These are phyloP conservation scores for Lonicera japonica DNA, from an alignment of 129 eudicot genomes.

Conservation along the genomic window DNA sequence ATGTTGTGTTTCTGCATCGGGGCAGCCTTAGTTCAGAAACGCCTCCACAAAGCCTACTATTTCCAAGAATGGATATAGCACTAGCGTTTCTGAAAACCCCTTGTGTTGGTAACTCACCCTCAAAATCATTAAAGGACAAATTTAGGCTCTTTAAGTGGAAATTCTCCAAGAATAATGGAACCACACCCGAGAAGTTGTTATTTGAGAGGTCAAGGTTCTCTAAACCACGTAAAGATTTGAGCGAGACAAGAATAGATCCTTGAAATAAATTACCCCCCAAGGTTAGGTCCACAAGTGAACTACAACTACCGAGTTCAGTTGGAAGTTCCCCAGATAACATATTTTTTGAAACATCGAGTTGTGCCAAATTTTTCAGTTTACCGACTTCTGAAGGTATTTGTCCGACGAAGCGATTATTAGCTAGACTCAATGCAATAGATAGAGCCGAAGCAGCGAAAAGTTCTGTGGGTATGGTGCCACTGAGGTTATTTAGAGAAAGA, in stretches of 20 bases:
- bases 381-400: neutral
- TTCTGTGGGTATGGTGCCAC: constrained; percentile 2
- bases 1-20: neutral
- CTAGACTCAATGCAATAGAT: neutral
- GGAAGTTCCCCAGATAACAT: constrained; percentile 1
- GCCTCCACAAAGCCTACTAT: constrained; percentile 14
- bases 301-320: constrained; percentile 1
- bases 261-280: neutral
- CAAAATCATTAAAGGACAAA: constrained; percentile 9
- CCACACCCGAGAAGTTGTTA: constrained; percentile 5
- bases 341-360: neutral
- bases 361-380: neutral
- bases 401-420: constrained; percentile 1
- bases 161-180: neutral
- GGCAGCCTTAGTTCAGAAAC: neutral
- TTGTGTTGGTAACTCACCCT: constrained; percentile 4
- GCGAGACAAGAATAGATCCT: constrained; percentile 1
- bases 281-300: neutral
- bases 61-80: constrained; percentile 3
- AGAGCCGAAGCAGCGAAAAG: neutral
- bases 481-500: constrained; percentile 6
- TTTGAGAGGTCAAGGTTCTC: neutral
- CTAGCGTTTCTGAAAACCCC: constrained; percentile 6
- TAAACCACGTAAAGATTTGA: neutral
- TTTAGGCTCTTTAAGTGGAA: neutral